Conservation (phyloP, 2,329 filamentous ascomycete species). For the Colletotrichum tamarilloi region DNA sequence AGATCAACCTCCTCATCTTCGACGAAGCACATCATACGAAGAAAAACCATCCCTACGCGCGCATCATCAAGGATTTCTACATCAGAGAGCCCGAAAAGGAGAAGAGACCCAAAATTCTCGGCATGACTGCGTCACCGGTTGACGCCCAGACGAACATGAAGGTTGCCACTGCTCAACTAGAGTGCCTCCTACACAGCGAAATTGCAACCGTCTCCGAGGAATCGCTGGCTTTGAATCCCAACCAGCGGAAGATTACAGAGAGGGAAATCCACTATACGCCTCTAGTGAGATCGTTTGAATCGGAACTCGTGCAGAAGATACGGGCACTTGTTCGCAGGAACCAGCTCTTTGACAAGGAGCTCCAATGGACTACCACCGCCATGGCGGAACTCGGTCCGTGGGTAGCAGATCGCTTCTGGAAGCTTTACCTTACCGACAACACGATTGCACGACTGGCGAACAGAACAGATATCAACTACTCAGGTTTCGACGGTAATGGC, state of each 20-base stretch:
- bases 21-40: conserved; percentile 98
- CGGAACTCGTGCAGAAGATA: conserved; percentile 71
- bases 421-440: conserved; percentile 72
- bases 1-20: conserved; percentile 92
- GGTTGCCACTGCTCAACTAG: conserved; percentile 77
- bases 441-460: conserved; percentile 71
- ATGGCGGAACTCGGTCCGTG: conserved; percentile 80
- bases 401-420: conserved; percentile 88
- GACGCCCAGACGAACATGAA: conserved; percentile 82
- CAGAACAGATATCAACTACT: conserved; percentile 50
- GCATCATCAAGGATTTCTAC: conserved; percentile 91
- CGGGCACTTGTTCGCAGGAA: conserved; percentile 54
- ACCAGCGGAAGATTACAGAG: conserved; percentile 59
- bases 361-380: conserved; percentile 68
- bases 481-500: conserved; percentile 54
- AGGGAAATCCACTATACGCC: conserved; percentile 58
- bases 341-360: conserved; percentile 63
- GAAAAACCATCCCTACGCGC: conserved; percentile 90
- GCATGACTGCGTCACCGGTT: conserved; percentile 97
- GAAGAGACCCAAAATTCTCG: conserved; percentile 81
- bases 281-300: conserved; percentile 66
- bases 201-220: conserved; percentile 78
- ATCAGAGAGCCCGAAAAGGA: conserved; percentile 54
- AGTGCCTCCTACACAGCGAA: conserved; percentile 80
- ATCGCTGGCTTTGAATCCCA: conserved; percentile 44